Conservation (phyloP, 176 grass and related monocot genomes). For the maize (Zea mays) region Zm-B73-REFERENCE-NAM-5.0 NC_050105.1:92774501-92775000, state of each 20-base stretch:
- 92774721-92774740: constrained; percentile 61
- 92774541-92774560: constrained; percentile 45
- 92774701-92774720: constrained; percentile 69
- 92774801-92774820: too few relatives aligned
- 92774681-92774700: constrained; percentile 61
- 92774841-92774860: constrained; percentile 65
- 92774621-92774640: too few relatives aligned
- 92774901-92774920: constrained; percentile 74
- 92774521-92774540: too few relatives aligned
- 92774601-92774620: constrained; percentile 68
- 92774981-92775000: too few relatives aligned
- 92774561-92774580: constrained; percentile 63
- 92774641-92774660: not conserved
- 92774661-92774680: not conserved
- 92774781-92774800: too few relatives aligned
- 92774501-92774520: not conserved
- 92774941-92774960: too few relatives aligned
- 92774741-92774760: constrained; percentile 56
- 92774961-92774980: too few relatives aligned
- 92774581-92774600: constrained; percentile 59
- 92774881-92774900: constrained; percentile 76
- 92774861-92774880: constrained; percentile 94
- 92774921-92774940: not conserved
- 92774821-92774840: not conserved
- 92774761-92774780: constrained; percentile 33